Percentiles rank a stretch among this genome's conserved stretches.
phyloP scores from a whole-genome alignment of 352 stramenopile species.

The Halophytophthora polymorphica region DNA sequence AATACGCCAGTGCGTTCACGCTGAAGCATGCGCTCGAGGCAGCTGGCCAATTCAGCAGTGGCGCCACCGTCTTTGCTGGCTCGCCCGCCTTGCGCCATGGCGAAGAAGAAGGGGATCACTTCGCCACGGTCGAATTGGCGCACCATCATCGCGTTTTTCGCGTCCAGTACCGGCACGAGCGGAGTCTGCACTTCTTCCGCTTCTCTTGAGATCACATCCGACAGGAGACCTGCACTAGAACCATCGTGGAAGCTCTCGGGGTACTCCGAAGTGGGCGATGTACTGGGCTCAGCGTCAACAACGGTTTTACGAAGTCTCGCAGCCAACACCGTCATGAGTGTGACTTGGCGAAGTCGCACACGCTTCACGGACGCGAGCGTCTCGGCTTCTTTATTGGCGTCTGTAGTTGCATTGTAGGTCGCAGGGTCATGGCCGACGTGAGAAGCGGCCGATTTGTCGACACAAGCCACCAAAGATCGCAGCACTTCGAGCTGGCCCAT shows the following conservation, averaged over 20 bases:
- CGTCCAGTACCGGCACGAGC: slow-evolving; percentile 11
- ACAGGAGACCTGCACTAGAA: slow-evolving; percentile 1
- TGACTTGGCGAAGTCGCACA: slow-evolving; percentile 45
- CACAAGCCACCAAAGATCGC: slow-evolving; percentile 11
- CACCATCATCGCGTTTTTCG: slow-evolving; percentile 7
- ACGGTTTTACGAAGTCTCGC: slow-evolving; percentile 21
- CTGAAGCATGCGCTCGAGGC: slow-evolving; percentile 53
- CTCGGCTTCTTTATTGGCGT: not conserved
- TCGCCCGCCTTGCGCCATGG: slow-evolving; percentile 24
- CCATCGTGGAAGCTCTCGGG: not conserved
- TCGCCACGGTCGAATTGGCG: slow-evolving; percentile 33
- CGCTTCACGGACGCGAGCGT: slow-evolving; percentile 36
- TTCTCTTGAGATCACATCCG: slow-evolving; percentile 3
- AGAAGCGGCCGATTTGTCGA: not conserved
- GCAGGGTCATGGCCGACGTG: not conserved
- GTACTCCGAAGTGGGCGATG: too few relatives aligned
- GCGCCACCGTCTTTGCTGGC: slow-evolving; percentile 10
- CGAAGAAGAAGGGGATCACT: slow-evolving; percentile 48
- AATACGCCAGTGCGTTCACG: slow-evolving; percentile 45
- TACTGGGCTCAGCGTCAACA: too few relatives aligned
- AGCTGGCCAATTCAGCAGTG: slow-evolving; percentile 25
- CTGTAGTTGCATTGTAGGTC: not conserved
- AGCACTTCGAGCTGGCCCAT: slow-evolving; percentile 26
- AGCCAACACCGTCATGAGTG: slow-evolving; percentile 34
- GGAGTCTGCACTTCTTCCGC: slow-evolving; percentile 1